A percentile compares a stretch with the other conserved stretches of the same genome.
phyloP scores from a whole-genome alignment of 345 rosid species.

The Corymbia maculata region DNA sequence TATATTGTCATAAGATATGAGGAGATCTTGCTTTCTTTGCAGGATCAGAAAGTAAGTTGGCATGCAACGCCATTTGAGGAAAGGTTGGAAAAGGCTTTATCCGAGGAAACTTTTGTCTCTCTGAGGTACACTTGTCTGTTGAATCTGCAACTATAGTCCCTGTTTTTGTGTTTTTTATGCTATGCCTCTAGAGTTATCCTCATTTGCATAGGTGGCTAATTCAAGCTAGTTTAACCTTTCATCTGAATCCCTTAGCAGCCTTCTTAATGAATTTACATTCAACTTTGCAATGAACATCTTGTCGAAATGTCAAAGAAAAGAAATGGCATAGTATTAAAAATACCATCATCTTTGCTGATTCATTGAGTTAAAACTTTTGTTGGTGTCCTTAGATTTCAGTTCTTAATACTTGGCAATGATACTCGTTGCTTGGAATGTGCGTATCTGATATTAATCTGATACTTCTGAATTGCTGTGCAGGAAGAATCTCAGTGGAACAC shows the following conservation, averaged over 20 bases:
- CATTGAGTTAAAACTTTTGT: not conserved
- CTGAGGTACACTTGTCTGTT: slow-evolving; percentile 26
- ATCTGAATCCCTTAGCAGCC: not conserved
- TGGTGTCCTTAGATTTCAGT: not conserved
- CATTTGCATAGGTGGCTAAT: not conserved
- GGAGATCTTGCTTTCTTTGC: slow-evolving; percentile 7
- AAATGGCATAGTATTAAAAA: not conserved
- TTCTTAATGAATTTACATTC: not conserved
- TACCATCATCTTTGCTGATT: not conserved
- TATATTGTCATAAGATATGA: not conserved
- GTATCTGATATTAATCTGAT: not conserved
- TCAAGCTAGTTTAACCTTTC: not conserved
- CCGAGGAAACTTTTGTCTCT: slow-evolving; percentile 41
- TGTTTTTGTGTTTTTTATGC: not conserved
- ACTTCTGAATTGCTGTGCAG: slow-evolving; percentile 21
- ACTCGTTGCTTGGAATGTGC: not conserved
- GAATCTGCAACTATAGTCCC: not conserved
- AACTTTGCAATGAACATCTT: not conserved
- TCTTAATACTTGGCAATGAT: not conserved
- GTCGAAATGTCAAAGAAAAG: not conserved
- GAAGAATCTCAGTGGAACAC: slow-evolving; percentile 18
- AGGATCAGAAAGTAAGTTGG: slow-evolving; percentile 99
- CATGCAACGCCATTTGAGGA: slow-evolving; percentile 98
- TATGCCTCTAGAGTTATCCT: not conserved
- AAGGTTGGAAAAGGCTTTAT: slow-evolving; percentile 92